Percentiles rank a stretch among this genome's conserved stretches.
Evolutionary conservation across 768 basidiomycete species (phyloP).

Genomic region (Russula foetens): DNA sequence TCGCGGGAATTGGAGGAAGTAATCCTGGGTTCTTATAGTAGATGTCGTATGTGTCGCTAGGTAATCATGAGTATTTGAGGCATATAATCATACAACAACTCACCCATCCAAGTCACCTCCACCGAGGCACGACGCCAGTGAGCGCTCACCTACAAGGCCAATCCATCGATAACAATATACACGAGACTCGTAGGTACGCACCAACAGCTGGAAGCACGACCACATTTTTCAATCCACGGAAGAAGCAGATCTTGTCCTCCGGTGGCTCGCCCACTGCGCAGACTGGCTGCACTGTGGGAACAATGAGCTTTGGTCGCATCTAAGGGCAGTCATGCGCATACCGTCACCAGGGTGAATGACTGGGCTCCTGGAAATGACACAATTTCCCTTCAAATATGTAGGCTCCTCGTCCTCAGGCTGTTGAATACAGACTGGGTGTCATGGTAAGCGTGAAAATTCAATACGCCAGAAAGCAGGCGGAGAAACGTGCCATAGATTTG

Average conservation of each 20-base stretch:
- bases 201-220: conserved; percentile 21
- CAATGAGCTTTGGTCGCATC: not conserved
- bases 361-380: conserved; percentile 27
- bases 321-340: not conserved
- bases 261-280: conserved; percentile 26
- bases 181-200: not conserved
- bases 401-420: not conserved
- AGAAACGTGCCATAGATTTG: conserved; percentile 8
- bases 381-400: not conserved
- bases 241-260: conserved; percentile 19
- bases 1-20: conserved; percentile 42
- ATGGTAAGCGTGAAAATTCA: not conserved
- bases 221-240: conserved; percentile 23
- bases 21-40: conserved; percentile 44
- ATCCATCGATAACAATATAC: not conserved
- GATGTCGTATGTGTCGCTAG: conserved; percentile 59
- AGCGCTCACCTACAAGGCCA: conserved; percentile 39
- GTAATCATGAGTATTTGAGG: not conserved
- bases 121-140: conserved; percentile 58
- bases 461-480: not conserved
- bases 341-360: conserved; percentile 31
- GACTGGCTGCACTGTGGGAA: conserved; percentile 21
- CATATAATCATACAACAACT: not conserved
- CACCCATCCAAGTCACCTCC: conserved; percentile 79
- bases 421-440: conserved; percentile 17